Conservation (phyloP, 2,329 filamentous ascomycete genomes). For the Penicillium sp. region DNA sequence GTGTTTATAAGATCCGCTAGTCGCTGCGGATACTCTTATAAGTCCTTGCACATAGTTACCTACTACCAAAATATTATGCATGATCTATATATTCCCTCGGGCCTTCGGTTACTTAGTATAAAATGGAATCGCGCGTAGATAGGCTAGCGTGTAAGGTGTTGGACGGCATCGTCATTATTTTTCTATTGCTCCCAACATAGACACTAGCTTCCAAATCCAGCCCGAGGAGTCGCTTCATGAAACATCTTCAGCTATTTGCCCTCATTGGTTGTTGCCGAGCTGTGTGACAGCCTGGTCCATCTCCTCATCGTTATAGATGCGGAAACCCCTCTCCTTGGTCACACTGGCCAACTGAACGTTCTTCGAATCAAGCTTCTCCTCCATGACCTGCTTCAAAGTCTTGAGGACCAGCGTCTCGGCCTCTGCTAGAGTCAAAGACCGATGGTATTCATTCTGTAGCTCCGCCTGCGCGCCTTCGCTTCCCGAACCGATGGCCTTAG, state of each 20-base stretch:
- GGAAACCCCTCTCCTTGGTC: conserved; percentile 95
- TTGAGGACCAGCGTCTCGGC: conserved; percentile 94
- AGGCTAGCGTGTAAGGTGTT: conserved; percentile 18
- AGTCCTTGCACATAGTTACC: background rate
- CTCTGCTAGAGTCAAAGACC: conserved; percentile 87
- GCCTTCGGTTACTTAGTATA: background rate
- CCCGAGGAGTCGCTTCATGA: conserved; percentile 10
- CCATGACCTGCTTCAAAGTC: conserved; percentile 99
- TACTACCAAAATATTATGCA: background rate
- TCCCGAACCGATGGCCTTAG: conserved; percentile 96
- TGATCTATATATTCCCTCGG: background rate
- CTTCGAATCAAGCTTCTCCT: conserved; percentile 98
- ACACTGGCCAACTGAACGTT: conserved; percentile 98
- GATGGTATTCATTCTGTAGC: conserved; percentile 98
- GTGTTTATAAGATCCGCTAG: conserved; percentile 87
- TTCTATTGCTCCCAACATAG: conserved; percentile 29
- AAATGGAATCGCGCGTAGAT: background rate
- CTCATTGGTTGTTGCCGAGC: conserved; percentile 45
- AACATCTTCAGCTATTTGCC: conserved; percentile 16
- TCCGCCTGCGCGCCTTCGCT: conserved; percentile 97
- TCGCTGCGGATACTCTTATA: background rate
- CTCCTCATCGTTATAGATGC: conserved; percentile 97
- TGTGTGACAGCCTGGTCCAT: conserved; percentile 91
- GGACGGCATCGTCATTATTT: conserved; percentile 27
- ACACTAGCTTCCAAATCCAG: conserved; percentile 16